Base-by-base conservation (phyloP, 805 yeast species). In the Alloascoidea africana region DNA sequence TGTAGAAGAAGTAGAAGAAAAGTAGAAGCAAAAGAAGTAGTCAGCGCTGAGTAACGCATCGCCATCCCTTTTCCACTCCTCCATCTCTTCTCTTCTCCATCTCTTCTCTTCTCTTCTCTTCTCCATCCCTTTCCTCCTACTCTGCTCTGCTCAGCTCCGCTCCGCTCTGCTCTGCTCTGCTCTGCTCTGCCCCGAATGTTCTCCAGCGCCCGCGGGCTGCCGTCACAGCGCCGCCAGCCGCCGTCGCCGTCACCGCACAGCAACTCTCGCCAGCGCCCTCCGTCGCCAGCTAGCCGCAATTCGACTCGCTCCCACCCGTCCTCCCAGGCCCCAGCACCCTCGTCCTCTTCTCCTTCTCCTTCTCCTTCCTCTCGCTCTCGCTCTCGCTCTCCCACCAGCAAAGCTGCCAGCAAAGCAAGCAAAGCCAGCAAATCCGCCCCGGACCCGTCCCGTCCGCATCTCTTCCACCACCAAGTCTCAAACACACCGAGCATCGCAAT, bases 121-220 rank as follows among this genome's bases (percentile, higher is more conserved):
- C 30, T n/a, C 13, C 13, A 13, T 23, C 30, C 30, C 13, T 23
- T 23, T n/a, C 30, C 13, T n/a, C n/a, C 30, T n/a, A n/a, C n/a
- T 23, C 30, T n/a, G 30, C 30, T 23, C 30, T n/a, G 30, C n/a
- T 23, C 30, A 23, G 30, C 30, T 23, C 30, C 30, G 30, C n/a
- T 23, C 30, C 13, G 30, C 30, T 23, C 30, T n/a, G 30, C 13
- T 23, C 30, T n/a, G 30, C n/a, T n/a, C n/a, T n/a, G n/a, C n/a
- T 23, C 30, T n/a, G 30, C 13, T 8, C n/a, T n/a, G 13, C 8
- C 30, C 8, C 8, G 30, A 8, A 23, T n/a, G 30, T 23, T 8
- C 30, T 8, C 30, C 13, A 8, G n/a, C 8, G n/a, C 30, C 8
- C 30, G 13, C 30, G 30, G 8, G 30, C 30, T 8, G 13, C 30